Evolutionary conservation across 352 stramenopile species (phyloP).

Genomic region (Phytophthora multivora): DNA sequence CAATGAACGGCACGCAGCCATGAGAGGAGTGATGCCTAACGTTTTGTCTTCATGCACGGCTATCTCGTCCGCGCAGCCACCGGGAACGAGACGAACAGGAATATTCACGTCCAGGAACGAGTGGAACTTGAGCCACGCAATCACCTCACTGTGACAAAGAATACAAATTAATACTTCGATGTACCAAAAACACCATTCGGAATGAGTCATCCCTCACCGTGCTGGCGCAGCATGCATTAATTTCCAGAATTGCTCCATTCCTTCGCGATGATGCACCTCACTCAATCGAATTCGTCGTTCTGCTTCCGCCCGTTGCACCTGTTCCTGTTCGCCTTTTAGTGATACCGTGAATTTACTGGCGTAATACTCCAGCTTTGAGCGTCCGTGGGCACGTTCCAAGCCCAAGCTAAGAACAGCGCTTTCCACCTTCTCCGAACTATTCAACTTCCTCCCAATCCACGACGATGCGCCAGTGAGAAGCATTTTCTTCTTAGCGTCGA

Average conservation of each 20-base stretch:
- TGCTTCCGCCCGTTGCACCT: constrained; percentile 25
- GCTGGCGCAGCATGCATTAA: constrained; percentile 43
- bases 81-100: constrained; percentile 31
- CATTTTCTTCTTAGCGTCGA: constrained; percentile 72
- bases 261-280: constrained; percentile 40
- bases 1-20: constrained; percentile 63
- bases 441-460: neutral
- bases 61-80: neutral
- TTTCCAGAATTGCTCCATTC: constrained; percentile 67
- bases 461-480: constrained; percentile 41
- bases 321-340: constrained; percentile 38
- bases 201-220: constrained; percentile 25
- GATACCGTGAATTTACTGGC: constrained; percentile 41
- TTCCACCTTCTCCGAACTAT: neutral
- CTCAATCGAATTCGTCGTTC: constrained; percentile 45
- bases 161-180: neutral
- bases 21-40: constrained; percentile 66
- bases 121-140: constrained; percentile 65
- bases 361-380: constrained; percentile 61
- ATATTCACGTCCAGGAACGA: constrained; percentile 75
- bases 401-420: constrained; percentile 9
- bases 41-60: constrained; percentile 26
- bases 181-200: neutral
- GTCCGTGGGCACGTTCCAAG: constrained; percentile 5
- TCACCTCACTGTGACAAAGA: constrained; percentile 47